Evolutionary conservation across 148 eudicot species (phyloP).

Genomic region (Suaeda aralocaspica): DNA sequence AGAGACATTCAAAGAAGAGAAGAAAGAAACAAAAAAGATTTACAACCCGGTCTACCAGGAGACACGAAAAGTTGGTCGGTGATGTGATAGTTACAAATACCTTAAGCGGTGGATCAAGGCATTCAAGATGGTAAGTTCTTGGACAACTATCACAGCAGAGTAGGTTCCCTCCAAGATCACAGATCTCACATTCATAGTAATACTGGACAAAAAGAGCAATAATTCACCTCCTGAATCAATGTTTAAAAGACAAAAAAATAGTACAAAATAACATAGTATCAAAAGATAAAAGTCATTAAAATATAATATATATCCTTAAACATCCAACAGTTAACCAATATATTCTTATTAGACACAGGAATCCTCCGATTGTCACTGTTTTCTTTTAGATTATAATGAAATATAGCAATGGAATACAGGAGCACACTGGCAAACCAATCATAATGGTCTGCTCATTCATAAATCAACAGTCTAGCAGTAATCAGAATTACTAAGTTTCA

Average conservation of each 20-base stretch:
- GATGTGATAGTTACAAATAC: constrained; percentile 36
- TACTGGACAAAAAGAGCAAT: constrained; percentile 51
- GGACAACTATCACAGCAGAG: constrained; percentile 93
- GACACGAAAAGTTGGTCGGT: neutral
- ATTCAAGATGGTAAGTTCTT: constrained; percentile 79
- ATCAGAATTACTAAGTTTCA: neutral
- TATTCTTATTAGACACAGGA: neutral
- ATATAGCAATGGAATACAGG: neutral
- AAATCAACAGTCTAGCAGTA: neutral
- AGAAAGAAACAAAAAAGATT: constrained; percentile 3
- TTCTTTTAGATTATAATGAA: neutral
- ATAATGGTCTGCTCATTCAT: neutral
- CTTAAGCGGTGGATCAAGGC: constrained; percentile 95
- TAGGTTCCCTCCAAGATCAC: constrained; percentile 91
- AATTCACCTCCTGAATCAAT: constrained; percentile 18
- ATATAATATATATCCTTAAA: constrained; percentile 1
- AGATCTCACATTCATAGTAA: constrained; percentile 77
- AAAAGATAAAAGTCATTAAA: neutral
- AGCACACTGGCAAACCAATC: no score
- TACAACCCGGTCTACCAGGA: constrained; percentile 5
- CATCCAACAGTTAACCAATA: neutral
- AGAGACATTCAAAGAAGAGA: neutral
- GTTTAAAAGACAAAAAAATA: constrained; percentile 8
- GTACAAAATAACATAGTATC: neutral
- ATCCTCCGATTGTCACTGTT: neutral